These are phyloP conservation scores for Rhizopus sp. DNA, from an alignment of 371 early-diverging fungal genomes.

Conservation along the genomic window DNA sequence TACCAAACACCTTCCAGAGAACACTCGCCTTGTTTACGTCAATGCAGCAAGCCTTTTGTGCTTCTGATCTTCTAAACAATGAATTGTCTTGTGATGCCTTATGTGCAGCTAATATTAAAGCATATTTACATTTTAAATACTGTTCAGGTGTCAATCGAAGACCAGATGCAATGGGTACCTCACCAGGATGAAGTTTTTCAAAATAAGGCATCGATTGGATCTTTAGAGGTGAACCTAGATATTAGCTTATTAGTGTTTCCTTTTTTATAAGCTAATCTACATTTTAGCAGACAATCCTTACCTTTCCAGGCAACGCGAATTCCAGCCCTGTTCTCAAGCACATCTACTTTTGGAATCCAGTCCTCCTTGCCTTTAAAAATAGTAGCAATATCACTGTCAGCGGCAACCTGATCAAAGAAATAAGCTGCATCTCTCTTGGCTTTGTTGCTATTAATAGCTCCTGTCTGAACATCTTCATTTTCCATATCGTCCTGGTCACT, in stretches of 20 bases:
- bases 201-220: slow-evolving; percentile 49
- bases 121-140: slow-evolving; percentile 58
- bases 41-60: slow-evolving; percentile 50
- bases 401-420: slow-evolving; percentile 21
- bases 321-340: slow-evolving; percentile 21
- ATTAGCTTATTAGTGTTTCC: not conserved
- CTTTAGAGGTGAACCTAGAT: slow-evolving; percentile 49
- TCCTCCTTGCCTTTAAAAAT: slow-evolving; percentile 19
- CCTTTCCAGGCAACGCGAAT: slow-evolving; percentile 37
- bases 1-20: slow-evolving; percentile 43
- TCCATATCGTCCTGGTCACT: not conserved
- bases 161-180: slow-evolving; percentile 64
- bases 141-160: slow-evolving; percentile 72
- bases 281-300: not conserved
- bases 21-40: slow-evolving; percentile 50
- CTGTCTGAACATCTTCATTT: not conserved
- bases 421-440: slow-evolving; percentile 26
- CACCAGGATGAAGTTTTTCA: slow-evolving; percentile 59
- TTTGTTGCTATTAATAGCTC: slow-evolving; percentile 12
- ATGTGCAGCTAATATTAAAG: slow-evolving; percentile 40
- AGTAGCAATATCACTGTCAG: slow-evolving; percentile 14
- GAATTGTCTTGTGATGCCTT: slow-evolving; percentile 22
- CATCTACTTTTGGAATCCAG: slow-evolving; percentile 32
- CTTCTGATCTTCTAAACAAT: slow-evolving; percentile 50
- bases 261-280: not conserved